phyloP scores from a whole-genome alignment of 2,329 filamentous ascomycete genomes.

The Ophiobolus disseminans region DNA sequence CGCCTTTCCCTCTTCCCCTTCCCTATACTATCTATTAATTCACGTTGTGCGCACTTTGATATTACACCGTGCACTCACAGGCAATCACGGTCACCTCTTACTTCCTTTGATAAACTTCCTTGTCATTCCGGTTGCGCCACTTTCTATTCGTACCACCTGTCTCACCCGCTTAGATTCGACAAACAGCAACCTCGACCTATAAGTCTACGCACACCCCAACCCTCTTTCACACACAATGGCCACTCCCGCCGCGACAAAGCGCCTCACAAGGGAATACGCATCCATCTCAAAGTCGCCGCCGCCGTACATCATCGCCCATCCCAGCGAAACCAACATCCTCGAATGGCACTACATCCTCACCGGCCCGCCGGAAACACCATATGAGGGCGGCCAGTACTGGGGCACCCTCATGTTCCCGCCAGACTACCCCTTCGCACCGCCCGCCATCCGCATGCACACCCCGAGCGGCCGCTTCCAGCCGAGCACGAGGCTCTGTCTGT shows the following conservation, averaged over 20 bases:
- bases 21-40: not conserved
- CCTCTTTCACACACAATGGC: constrained; percentile 40
- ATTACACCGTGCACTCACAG: not conserved
- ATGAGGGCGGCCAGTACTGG: constrained; percentile 97
- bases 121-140: constrained; percentile 9
- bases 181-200: not conserved
- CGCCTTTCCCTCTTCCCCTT: not conserved
- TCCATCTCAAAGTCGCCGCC: constrained; percentile 77
- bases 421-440: constrained; percentile 96
- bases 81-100: not conserved
- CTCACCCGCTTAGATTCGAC: not conserved
- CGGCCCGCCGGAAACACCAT: constrained; percentile 91
- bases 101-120: constrained; percentile 5
- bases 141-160: not conserved
- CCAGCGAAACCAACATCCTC: constrained; percentile 88
- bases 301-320: constrained; percentile 87
- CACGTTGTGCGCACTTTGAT: not conserved
- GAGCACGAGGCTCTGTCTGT: constrained; percentile 88
- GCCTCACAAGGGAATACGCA: constrained; percentile 69
- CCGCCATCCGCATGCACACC: constrained; percentile 98
- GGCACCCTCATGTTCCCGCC: constrained; percentile 93
- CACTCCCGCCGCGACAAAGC: constrained; percentile 50
- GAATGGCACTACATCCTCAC: constrained; percentile 98
- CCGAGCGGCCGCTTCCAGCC: constrained; percentile 95
- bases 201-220: not conserved